These are phyloP conservation scores for Colletotrichum eremochloae DNA, from an alignment of 2,329 filamentous ascomycete species.

Conservation along the genomic window DNA sequence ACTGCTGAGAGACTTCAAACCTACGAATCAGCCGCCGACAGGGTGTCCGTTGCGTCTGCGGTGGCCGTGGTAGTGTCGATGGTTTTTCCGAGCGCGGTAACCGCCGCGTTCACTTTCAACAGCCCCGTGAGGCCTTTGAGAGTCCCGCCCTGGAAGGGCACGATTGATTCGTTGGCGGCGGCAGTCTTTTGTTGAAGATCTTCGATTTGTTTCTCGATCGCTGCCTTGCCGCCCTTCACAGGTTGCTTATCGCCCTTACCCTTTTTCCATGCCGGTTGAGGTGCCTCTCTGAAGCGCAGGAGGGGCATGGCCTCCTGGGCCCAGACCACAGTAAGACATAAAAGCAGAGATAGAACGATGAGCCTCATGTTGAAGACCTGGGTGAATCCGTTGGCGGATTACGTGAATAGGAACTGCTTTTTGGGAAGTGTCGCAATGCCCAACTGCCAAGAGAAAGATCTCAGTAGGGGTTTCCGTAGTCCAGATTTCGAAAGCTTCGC, in stretches of 20 bases:
- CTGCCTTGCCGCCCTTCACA: slow-evolving; percentile 13
- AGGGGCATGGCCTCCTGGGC: slow-evolving; percentile 21
- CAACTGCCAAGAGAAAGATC: not conserved
- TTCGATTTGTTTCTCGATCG: slow-evolving; percentile 13
- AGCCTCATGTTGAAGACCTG: slow-evolving; percentile 18
- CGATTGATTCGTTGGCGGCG: slow-evolving; percentile 24
- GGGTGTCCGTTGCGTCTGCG: slow-evolving; percentile 9
- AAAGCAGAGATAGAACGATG: slow-evolving; percentile 12
- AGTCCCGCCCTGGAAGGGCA: slow-evolving; percentile 28
- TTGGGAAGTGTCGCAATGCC: not conserved
- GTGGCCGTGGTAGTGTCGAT: slow-evolving; percentile 19
- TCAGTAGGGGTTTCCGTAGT: not conserved
- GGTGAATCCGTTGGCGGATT: not conserved
- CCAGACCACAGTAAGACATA: slow-evolving; percentile 23
- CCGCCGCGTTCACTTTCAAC: slow-evolving; percentile 36
- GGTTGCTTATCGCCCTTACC: slow-evolving; percentile 12
- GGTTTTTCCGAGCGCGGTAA: slow-evolving; percentile 18
- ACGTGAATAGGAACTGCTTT: not conserved
- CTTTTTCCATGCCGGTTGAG: not conserved
- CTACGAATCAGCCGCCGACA: slow-evolving; percentile 32
- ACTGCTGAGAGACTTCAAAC: not conserved
- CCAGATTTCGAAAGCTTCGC: not conserved
- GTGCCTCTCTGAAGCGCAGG: not conserved
- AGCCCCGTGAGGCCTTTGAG: slow-evolving; percentile 28
- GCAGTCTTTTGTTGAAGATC: slow-evolving; percentile 15